Percentiles rank a stretch among this genome's conserved stretches.
phyloP scores from a whole-genome alignment of 2,329 filamentous ascomycete genomes.

The Rhynchosporium secalis region DNA sequence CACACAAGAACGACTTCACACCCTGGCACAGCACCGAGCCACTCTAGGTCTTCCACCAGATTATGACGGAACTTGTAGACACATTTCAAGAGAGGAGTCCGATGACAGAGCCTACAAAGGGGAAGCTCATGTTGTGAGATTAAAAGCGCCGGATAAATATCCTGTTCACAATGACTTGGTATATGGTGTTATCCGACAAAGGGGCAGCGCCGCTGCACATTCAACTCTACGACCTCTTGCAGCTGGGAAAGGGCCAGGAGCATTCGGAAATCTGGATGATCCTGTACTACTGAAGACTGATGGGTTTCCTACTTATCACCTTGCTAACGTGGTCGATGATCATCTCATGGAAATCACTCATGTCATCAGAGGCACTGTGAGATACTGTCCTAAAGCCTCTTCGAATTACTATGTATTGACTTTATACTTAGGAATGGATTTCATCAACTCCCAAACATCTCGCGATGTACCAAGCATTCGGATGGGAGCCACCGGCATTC shows the following conservation, averaged over 20 bases:
- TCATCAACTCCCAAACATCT: conserved; percentile 83
- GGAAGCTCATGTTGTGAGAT: conserved; percentile 74
- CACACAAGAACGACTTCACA: conserved; percentile 66
- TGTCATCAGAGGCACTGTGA: conserved; percentile 81
- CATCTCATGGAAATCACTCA: conserved; percentile 95
- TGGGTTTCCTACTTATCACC: conserved; percentile 91
- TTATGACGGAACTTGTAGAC: conserved; percentile 73
- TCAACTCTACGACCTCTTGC: conserved; percentile 41
- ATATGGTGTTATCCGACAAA: conserved; percentile 66
- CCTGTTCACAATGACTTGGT: conserved; percentile 74
- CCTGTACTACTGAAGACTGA: conserved; percentile 90
- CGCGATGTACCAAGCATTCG: conserved; percentile 73
- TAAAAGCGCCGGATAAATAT: conserved; percentile 64
- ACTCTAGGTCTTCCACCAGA: conserved; percentile 57
- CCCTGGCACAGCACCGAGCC: conserved; percentile 63
- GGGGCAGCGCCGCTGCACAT: conserved; percentile 45
- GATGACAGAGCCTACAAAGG: conserved; percentile 67
- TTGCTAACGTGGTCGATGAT: conserved; percentile 96
- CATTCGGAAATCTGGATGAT: conserved; percentile 61
- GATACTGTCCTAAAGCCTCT: conserved; percentile 31
- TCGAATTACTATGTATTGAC: conserved; percentile 13
- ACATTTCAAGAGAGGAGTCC: conserved; percentile 66
- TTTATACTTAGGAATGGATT: conserved; percentile 75
- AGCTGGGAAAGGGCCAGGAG: conserved; percentile 38
- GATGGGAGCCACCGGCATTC: conserved; percentile 72